Evolutionary conservation across 441 rosid genomes (phyloP).

Genomic region (Syzygium malaccense): DNA sequence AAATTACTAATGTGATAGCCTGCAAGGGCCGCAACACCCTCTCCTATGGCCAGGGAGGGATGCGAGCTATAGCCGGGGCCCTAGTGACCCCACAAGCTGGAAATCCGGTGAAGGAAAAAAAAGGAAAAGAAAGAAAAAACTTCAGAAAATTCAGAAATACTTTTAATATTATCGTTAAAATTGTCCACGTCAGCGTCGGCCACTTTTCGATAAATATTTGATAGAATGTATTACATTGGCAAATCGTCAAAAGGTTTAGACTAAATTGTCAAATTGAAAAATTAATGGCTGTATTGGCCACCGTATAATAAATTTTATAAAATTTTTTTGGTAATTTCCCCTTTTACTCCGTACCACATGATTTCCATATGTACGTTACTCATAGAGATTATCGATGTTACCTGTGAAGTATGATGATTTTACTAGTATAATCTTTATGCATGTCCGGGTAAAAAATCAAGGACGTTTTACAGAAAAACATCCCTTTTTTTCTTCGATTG

Average conservation of each 20-base stretch:
- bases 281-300: background rate
- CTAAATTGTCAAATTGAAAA: background rate
- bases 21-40: background rate
- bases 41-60: background rate
- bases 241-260: background rate
- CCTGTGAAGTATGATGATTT: background rate
- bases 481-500: background rate
- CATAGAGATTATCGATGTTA: background rate
- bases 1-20: fast-evolving
- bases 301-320: background rate
- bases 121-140: background rate
- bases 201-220: background rate
- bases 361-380: background rate
- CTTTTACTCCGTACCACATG: background rate
- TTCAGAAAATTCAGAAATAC: background rate
- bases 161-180: background rate
- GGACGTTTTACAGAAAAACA: background rate
- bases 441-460: background rate
- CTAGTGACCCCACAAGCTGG: fast-evolving
- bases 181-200: fast-evolving
- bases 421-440: background rate
- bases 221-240: background rate
- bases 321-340: background rate
- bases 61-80: fast-evolving
- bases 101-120: background rate